phyloP scores from a whole-genome alignment of 176 grass and related monocot species.

The Oryza glaberrima region DNA sequence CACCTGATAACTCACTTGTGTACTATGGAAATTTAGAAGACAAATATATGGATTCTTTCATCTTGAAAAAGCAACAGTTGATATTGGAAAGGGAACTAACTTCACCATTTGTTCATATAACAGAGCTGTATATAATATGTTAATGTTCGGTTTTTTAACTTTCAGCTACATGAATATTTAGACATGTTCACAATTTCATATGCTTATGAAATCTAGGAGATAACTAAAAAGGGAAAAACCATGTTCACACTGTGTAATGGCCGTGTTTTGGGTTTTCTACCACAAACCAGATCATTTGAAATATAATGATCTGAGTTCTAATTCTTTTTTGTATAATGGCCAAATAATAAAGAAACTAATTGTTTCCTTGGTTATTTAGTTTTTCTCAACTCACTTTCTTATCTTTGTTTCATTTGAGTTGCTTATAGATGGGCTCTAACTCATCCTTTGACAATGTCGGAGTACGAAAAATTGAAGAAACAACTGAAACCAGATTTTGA shows the following conservation, averaged over 20 bases:
- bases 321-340: not conserved
- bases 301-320: too few species aligned
- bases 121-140: slow-evolving; percentile 2
- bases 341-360: slow-evolving; percentile 3
- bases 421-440: slow-evolving; percentile 84
- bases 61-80: not conserved
- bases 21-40: not conserved
- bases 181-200: not conserved
- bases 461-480: slow-evolving; percentile 95
- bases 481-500: slow-evolving; percentile 96
- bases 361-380: slow-evolving; percentile 7
- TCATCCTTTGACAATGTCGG: slow-evolving; percentile 78
- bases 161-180: slow-evolving; percentile 28
- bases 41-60: slow-evolving; percentile 11
- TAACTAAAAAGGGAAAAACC: not conserved
- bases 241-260: not conserved
- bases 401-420: slow-evolving; percentile 30
- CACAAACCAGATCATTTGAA: too few species aligned
- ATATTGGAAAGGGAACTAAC: slow-evolving; percentile 3
- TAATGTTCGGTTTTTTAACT: slow-evolving; percentile 26
- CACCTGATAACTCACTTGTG: slow-evolving; percentile 3
- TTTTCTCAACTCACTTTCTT: slow-evolving; percentile 22
- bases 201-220: slow-evolving; percentile 5
- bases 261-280: too few species aligned
- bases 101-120: slow-evolving; percentile 7